Evolutionary conservation across 345 rosid genomes (phyloP), one percentile per base, ranked within the genome.

Genomic region (Lepidium sativum): DNA sequence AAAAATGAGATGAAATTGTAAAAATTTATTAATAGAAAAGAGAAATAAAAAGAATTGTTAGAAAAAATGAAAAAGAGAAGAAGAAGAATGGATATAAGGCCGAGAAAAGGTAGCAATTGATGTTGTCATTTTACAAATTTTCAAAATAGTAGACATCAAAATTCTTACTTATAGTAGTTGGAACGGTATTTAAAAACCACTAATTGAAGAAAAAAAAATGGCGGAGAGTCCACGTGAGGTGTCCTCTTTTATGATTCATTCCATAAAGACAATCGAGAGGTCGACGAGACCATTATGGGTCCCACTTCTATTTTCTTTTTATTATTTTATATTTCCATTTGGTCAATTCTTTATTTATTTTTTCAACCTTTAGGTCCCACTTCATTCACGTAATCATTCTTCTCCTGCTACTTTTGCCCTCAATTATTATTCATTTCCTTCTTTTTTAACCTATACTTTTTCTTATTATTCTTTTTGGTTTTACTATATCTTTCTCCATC

Each of bases 201-300:
- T n/a, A n/a, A n/a, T n/a, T n/a, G 25, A 23, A 23, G 4, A 23
- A 23, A 4, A 23, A 23, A 3, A 3, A 72, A 78, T 74, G 73
- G 15, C 82, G 72, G 95, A 89, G 98, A 92, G 81, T 85, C 97
- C 98, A 92, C 97, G 95, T 89, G 98, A 89, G 98, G 83, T 92
- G 96, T 94, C 80, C 91, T 80, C 77, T 86, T 85, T 80, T 83
- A 84, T 92, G 91, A 87, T 89, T 87, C 95, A 85, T 85, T 89
- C 89, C 88, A 82, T 82, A 89, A 89, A 89, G 98, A 89, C 96
- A 83, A 73, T 79, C 95, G 37, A 72, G 89, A 77, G 90, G 87
- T 78, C 88, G 72, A 74, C 65, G 60, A 1, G 59, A 65, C 11
- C 21, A 21, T 34, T 62, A 65, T 77, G 88, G 95, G 80, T 3